Evolutionary conservation across 257 asterid genomes (phyloP).

Genomic region (Jasminum sambac): DNA sequence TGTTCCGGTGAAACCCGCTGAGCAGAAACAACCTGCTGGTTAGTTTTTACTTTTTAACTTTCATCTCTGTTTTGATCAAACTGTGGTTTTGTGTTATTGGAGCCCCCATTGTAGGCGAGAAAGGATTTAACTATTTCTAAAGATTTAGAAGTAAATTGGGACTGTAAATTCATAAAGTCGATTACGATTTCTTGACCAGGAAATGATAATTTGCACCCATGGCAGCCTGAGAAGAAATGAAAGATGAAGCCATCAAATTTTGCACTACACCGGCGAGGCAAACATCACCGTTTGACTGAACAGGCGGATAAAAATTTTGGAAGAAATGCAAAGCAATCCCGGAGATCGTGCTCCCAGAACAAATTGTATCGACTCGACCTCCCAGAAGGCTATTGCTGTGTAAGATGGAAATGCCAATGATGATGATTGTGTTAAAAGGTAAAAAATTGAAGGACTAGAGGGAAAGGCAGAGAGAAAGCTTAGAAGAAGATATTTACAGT

Average conservation of each 20-base stretch:
- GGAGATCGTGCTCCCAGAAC: conserved; percentile 14
- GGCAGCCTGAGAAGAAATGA: conserved; percentile 99
- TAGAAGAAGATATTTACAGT: conserved; percentile 27
- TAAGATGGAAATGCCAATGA: conserved; percentile 21
- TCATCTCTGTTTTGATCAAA: not conserved
- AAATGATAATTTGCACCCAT: conserved; percentile 71
- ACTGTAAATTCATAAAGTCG: conserved; percentile 34
- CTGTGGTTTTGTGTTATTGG: not conserved
- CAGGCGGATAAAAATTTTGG: conserved; percentile 26
- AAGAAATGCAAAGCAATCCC: conserved; percentile 18
- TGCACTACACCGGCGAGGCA: not conserved
- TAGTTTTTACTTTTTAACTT: conserved; percentile 26
- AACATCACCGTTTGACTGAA: conserved; percentile 19
- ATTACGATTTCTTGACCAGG: conserved; percentile 59
- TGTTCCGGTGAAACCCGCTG: conserved; percentile 72
- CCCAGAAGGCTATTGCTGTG: conserved; percentile 6
- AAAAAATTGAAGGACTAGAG: conserved; percentile 24
- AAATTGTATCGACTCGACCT: not conserved
- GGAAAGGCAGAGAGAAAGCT: conserved; percentile 22
- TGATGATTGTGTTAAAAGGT: too few relatives aligned
- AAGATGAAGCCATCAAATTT: conserved; percentile 8
- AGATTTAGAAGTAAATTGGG: conserved; percentile 17
- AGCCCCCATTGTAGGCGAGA: conserved; percentile 18
- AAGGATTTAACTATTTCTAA: not conserved
- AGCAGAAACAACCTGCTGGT: conserved; percentile 91